phyloP scores from a whole-genome alignment of 2,329 filamentous ascomycete genomes.

The Epichloe scottii region DNA sequence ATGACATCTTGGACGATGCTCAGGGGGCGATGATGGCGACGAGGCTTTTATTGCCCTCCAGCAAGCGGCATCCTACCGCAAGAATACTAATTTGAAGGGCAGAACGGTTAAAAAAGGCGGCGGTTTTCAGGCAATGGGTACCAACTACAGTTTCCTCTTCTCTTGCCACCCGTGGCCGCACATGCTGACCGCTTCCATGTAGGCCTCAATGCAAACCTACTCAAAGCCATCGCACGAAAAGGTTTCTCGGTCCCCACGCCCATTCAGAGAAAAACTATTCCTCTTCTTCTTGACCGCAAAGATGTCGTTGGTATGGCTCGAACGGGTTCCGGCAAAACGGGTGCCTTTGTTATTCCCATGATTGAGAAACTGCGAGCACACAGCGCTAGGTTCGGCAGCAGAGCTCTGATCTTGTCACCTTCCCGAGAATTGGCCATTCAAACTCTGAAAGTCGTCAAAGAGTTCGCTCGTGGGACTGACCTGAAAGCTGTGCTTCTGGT shows the following conservation, averaged over 20 bases:
- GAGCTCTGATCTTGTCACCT: conserved; percentile 80
- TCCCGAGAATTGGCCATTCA: conserved; percentile 91
- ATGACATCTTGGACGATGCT: conserved; percentile 46
- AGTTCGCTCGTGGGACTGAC: conserved; percentile 81
- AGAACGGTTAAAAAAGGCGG: conserved; percentile 87
- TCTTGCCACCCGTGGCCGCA: too few species aligned
- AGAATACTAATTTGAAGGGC: conserved; percentile 68
- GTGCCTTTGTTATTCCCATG: conserved; percentile 97
- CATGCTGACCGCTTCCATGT: background rate
- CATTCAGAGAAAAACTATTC: conserved; percentile 94
- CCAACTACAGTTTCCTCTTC: conserved; percentile 7
- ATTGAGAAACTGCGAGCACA: conserved; percentile 86
- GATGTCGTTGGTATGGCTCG: conserved; percentile 99
- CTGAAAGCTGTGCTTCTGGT: conserved; percentile 82
- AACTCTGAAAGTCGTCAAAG: conserved; percentile 92
- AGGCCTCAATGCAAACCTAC: conserved; percentile 67
- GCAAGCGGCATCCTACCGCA: conserved; percentile 80
- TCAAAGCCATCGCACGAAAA: conserved; percentile 86
- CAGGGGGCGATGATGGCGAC: conserved; percentile 48
- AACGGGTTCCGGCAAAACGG: conserved; percentile 97
- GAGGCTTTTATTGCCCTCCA: conserved; percentile 83
- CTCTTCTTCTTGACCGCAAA: conserved; percentile 74
- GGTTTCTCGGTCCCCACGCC: conserved; percentile 94
- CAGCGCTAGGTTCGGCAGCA: conserved; percentile 71
- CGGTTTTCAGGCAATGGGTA: conserved; percentile 91